A percentile compares a stretch with the other conserved stretches of the same genome.
Conservation (phyloP, 1,284 basidiomycete genomes). For the Ceratobasidium sp. region DNA sequence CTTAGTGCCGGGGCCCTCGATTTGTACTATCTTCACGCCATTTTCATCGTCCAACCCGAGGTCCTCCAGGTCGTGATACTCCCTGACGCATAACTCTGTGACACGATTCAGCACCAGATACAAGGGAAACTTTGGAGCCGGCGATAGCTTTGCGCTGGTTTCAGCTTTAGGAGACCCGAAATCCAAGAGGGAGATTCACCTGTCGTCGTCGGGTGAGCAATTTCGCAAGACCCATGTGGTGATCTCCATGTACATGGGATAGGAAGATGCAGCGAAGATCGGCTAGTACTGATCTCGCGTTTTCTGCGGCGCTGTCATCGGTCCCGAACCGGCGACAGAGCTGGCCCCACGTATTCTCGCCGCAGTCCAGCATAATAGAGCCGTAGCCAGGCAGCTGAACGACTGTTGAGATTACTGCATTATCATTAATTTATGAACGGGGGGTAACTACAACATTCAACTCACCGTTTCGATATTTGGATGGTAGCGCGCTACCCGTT, state of each 20-base stretch:
- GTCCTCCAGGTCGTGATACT: constrained; percentile 72
- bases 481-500: constrained; percentile 88
- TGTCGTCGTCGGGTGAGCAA: constrained; percentile 77
- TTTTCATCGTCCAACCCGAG: constrained; percentile 66
- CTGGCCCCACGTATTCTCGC: constrained; percentile 94
- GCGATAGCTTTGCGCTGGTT: constrained; percentile 61
- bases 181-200: constrained; percentile 60
- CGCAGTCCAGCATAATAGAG: constrained; percentile 85
- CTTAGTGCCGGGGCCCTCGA: constrained; percentile 64
- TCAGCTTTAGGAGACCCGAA: constrained; percentile 20
- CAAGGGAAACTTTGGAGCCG: constrained; percentile 69
- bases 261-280: constrained; percentile 84
- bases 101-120: constrained; percentile 73
- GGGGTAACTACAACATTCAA: neutral
- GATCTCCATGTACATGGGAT: constrained; percentile 93
- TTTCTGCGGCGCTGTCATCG: constrained; percentile 57
- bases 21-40: constrained; percentile 66
- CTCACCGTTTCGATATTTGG: constrained; percentile 83
- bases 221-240: constrained; percentile 85
- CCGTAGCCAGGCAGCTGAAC: constrained; percentile 75
- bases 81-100: constrained; percentile 71
- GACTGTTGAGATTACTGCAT: constrained; percentile 78
- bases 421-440: constrained; percentile 18
- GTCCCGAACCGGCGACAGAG: constrained; percentile 81
- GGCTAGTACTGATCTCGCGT: constrained; percentile 71